A percentile compares a stretch with the other conserved stretches of the same genome.
Evolutionary conservation across 1,139 yeast species (phyloP).

Genomic region (Kodamaea derodonti): DNA sequence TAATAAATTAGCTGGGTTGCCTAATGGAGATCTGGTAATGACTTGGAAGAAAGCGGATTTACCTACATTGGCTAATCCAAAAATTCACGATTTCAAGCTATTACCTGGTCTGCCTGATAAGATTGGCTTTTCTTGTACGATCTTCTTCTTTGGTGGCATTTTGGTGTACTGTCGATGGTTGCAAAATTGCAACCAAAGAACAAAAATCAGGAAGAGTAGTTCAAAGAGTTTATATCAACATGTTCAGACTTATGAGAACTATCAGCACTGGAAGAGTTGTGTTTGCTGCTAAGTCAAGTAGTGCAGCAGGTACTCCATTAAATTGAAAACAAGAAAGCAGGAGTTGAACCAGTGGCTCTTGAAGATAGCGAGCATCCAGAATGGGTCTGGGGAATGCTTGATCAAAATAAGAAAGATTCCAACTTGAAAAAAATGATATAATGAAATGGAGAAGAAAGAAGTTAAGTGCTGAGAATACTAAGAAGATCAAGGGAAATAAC

Average conservation of each 20-base stretch:
- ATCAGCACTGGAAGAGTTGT: conserved; percentile 11
- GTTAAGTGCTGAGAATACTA: conserved; percentile 63
- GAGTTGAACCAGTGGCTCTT: conserved; percentile 85
- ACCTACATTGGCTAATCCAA: conserved; percentile 95
- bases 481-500: conserved; percentile 72
- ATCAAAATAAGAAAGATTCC: conserved; percentile 51
- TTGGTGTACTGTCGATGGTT: no score
- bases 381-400: conserved; percentile 92
- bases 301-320: conserved; percentile 74
- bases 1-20: conserved; percentile 98
- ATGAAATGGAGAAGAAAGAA: conserved; percentile 66
- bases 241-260: conserved; percentile 9
- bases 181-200: conserved; percentile 1
- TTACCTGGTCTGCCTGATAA: conserved; percentile 98
- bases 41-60: conserved; percentile 91
- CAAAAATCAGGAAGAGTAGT: background rate
- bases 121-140: conserved; percentile 77
- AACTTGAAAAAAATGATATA: conserved; percentile 56
- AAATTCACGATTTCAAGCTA: conserved; percentile 93
- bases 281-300: conserved; percentile 32
- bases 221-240: no score
- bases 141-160: conserved; percentile 96
- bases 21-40: conserved; percentile 84
- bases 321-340: conserved; percentile 76
- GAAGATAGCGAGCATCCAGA: conserved; percentile 88